Evolutionary conservation across 2,329 filamentous ascomycete genomes (phyloP).

Genomic region (Corniculantispora saksenae): DNA sequence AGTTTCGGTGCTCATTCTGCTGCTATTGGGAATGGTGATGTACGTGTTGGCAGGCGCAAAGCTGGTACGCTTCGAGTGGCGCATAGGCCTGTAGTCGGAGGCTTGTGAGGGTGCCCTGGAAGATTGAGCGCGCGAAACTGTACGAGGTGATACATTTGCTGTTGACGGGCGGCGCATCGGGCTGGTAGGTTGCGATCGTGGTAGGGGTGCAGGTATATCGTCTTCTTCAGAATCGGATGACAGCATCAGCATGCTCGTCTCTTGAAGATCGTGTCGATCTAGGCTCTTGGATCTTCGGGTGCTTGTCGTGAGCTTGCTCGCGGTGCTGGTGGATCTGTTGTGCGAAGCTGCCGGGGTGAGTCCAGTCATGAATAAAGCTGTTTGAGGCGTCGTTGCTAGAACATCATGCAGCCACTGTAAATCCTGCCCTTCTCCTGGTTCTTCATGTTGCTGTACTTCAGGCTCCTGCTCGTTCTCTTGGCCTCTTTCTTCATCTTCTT

Average conservation of each 20-base stretch:
- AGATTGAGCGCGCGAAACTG: background rate
- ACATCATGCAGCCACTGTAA: slow-evolving; percentile 4
- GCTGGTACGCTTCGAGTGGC: slow-evolving; percentile 42
- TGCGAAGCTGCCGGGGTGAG: background rate
- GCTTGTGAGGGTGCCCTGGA: background rate
- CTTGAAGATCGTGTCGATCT: slow-evolving; percentile 2
- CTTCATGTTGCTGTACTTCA: slow-evolving; percentile 9
- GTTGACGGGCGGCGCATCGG: background rate
- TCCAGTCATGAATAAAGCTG: slow-evolving; percentile 1
- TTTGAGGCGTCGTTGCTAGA: slow-evolving; percentile 6
- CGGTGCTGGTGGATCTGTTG: slow-evolving; percentile 1
- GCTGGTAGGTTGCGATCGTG: background rate
- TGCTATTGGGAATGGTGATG: slow-evolving; percentile 40
- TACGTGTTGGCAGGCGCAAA: slow-evolving; percentile 44
- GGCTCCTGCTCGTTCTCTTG: slow-evolving; percentile 13
- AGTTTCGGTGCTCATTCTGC: background rate
- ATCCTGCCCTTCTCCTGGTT: slow-evolving; percentile 19
- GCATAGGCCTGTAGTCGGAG: slow-evolving; percentile 26
- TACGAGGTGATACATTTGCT: slow-evolving; percentile 1
- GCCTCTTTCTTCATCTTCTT: slow-evolving; percentile 22
- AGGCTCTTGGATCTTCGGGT: slow-evolving; percentile 7
- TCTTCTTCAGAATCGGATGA: slow-evolving; percentile 17
- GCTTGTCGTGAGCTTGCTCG: slow-evolving; percentile 8
- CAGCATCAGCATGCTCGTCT: slow-evolving; percentile 15
- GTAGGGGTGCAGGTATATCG: background rate